Evolutionary conservation across 2,329 filamentous ascomycete species (phyloP).

Genomic region (Fusarium pilosicola): DNA sequence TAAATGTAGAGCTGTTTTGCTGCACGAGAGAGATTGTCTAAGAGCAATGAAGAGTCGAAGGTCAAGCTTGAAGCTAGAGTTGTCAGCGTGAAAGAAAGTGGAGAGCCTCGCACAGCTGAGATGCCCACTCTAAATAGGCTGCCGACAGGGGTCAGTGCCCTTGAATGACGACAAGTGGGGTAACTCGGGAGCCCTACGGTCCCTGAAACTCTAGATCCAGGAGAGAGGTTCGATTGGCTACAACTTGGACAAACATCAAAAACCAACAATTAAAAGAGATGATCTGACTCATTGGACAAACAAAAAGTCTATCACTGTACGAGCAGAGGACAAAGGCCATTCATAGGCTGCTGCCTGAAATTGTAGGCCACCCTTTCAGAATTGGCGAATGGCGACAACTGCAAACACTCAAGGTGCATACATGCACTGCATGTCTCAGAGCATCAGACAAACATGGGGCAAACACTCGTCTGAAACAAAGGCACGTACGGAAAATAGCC

Average conservation of each 20-base stretch:
- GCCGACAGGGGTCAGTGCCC: conserved; percentile 7
- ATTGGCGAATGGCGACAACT: background rate
- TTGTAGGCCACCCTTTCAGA: background rate
- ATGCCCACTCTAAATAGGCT: conserved; percentile 16
- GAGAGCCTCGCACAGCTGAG: conserved; percentile 10
- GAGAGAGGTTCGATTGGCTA: background rate
- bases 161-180: conserved; percentile 28
- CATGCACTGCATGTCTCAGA: background rate
- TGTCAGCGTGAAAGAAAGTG: conserved; percentile 18
- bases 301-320: background rate
- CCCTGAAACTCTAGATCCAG: conserved; percentile 7
- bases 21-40: background rate
- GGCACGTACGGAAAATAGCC: background rate
- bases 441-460: background rate
- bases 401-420: background rate
- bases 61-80: background rate
- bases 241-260: background rate
- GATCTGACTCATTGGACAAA: conserved; percentile 1
- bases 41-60: background rate
- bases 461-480: conserved; percentile 1
- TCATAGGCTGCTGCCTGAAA: background rate
- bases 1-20: background rate
- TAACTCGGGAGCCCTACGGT: conserved; percentile 10
- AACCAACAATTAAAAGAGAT: background rate
- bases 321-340: background rate